Evolutionary conservation across 495 filamentous ascomycete genomes (phyloP), one percentile per base, ranked within the genome.

Genomic region (Penicillium lividum): DNA sequence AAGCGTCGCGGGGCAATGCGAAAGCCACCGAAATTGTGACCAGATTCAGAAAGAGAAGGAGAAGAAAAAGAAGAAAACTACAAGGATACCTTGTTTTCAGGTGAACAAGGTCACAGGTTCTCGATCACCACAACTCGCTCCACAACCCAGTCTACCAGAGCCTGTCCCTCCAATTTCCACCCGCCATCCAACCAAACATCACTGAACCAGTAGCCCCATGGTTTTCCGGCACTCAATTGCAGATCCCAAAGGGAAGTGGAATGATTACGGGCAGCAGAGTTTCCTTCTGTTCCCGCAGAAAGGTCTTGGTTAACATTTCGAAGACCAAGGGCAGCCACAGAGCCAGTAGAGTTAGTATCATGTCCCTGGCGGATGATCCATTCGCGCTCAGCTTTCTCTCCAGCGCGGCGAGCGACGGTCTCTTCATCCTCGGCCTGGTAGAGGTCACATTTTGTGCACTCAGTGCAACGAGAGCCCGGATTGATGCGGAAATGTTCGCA

Each of bases 401-500:
- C 90, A 3, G 94, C 94, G 57, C 84, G 79, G 34, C 82, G 78
- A 15, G 95, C 84, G 28, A 90, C 87, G 46, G 75, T 77, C 47
- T 95, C 92, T 64, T 92, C 92, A 67, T 97, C 86, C 77, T 97
- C 94, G 16, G 80, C 79, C 57, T 88, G 82, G 78, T 96, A 98
- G 42, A 98, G 79, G 69, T 97, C 93, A 72, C 94, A 98, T 70
- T 86, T 88, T 27, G 84, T 85, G 73, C 93, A 98, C 61, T 92
- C 84, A 1, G 67, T 77, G 65, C 94, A 98, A 30, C 77, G 73
- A 33, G 84, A 82, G 8, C 88, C 89, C 0, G 89, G 88, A 36
- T 74, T 79, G 30, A 76, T 66, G n/a, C 94, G 80, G 71, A 98
- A 97, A 72, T 98, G 94, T 63, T 96, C 85, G 68, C 94, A 98